These are phyloP conservation scores for Nicotiana sylvestris DNA, from an alignment of 257 asterid genomes.

Conservation along the genomic window DNA sequence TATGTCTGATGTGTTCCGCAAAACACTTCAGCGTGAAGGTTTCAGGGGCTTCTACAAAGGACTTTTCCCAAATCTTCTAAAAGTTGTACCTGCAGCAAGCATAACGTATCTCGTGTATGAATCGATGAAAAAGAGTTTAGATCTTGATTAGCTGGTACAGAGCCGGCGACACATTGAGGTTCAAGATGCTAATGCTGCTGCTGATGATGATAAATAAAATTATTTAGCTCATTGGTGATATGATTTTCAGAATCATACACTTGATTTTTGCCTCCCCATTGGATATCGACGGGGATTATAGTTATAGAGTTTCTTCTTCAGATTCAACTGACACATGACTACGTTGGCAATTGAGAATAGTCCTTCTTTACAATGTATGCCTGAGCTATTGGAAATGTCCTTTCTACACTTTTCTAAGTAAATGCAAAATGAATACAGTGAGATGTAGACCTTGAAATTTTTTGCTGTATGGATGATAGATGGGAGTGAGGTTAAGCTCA, in stretches of 20 bases:
- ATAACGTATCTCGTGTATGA: conserved; percentile 90
- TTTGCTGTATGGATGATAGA: conserved; percentile 22
- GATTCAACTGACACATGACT: conserved; percentile 3
- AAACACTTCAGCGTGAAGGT: conserved; percentile 69
- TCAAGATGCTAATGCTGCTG: conserved; percentile 20
- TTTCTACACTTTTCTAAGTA: background rate
- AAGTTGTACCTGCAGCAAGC: conserved; percentile 95
- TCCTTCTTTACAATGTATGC: conserved; percentile 6
- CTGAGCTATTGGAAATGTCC: conserved; percentile 40
- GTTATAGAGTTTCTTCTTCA: background rate
- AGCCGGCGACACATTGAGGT: background rate
- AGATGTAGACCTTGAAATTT: conserved; percentile 30
- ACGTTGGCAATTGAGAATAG: conserved; percentile 6
- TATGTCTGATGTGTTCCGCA: conserved; percentile 76
- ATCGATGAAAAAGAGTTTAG: conserved; percentile 81
- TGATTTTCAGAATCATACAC: conserved; percentile 38
- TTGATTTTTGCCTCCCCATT: conserved; percentile 38
- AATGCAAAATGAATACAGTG: conserved; percentile 31
- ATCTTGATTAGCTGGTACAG: conserved; percentile 52
- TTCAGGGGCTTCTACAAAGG: conserved; percentile 89
- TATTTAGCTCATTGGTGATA: conserved; percentile 29
- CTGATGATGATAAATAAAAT: conserved; percentile 29
- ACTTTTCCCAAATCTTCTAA: conserved; percentile 84
- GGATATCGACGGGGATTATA: conserved; percentile 20
- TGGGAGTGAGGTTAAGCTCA: background rate